Percentiles rank a stretch among this genome's conserved stretches.
phyloP scores from a whole-genome alignment of 176 grass and related monocot species.

The Oryza brachyantha region DNA sequence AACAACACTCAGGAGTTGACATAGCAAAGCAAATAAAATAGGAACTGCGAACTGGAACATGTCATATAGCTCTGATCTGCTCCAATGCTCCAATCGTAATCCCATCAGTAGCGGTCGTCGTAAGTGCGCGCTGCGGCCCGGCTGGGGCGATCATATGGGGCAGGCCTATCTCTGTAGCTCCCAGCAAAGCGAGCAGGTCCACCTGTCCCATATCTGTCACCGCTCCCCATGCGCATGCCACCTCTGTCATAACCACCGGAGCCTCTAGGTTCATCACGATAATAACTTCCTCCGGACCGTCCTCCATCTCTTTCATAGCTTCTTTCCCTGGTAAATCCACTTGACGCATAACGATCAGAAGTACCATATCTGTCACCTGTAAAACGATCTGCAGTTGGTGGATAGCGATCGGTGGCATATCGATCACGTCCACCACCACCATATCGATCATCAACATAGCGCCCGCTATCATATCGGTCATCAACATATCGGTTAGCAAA shows the following conservation, averaged over 20 bases:
- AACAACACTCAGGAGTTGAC: not conserved
- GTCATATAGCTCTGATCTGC: constrained; percentile 12
- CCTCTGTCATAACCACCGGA: constrained; percentile 65
- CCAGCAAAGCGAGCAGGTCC: constrained; percentile 58
- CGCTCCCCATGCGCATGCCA: constrained; percentile 39
- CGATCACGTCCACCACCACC: constrained; percentile 62
- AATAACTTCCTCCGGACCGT: constrained; percentile 47
- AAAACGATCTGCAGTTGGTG: constrained; percentile 69
- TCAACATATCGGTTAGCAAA: constrained; percentile 66
- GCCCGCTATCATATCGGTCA: constrained; percentile 78
- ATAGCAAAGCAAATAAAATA: constrained; percentile 23
- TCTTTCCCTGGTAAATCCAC: constrained; percentile 78
- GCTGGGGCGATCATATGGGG: constrained; percentile 76
- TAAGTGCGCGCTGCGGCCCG: constrained; percentile 58
- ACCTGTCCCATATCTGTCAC: constrained; percentile 50
- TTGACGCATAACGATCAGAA: constrained; percentile 65
- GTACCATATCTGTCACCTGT: constrained; percentile 72
- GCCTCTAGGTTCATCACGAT: constrained; percentile 54
- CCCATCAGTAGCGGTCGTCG: constrained; percentile 75
- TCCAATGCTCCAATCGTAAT: not conserved
- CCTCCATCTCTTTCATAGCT: constrained; percentile 76
- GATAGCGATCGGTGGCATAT: constrained; percentile 56
- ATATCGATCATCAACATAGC: constrained; percentile 52
- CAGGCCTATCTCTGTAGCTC: constrained; percentile 55
- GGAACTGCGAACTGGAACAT: constrained; percentile 26